phyloP scores from a whole-genome alignment of 257 asterid species.

The Cordia subcordata region DNA sequence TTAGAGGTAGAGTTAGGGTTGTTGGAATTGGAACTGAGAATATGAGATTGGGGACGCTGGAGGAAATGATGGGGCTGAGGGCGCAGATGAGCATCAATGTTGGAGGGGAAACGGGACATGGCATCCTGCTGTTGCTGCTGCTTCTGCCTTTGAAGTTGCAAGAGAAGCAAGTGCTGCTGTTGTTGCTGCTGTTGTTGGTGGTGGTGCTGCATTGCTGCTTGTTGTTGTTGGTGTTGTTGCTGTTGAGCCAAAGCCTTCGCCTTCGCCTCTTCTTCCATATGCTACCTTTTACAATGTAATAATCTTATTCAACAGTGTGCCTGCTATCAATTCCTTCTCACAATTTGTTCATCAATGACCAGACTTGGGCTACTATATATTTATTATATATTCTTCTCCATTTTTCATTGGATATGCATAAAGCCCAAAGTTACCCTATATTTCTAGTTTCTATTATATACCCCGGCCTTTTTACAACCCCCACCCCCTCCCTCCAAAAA shows the following conservation, averaged over 20 bases:
- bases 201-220: conserved; percentile 12
- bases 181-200: conserved; percentile 22
- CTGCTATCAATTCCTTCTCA: too few relatives aligned
- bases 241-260: conserved; percentile 18
- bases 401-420: too few relatives aligned
- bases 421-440: too few relatives aligned
- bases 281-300: too few relatives aligned
- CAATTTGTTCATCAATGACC: too few relatives aligned
- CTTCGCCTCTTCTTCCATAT: conserved; percentile 9
- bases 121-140: conserved; percentile 68
- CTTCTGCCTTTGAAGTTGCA: conserved; percentile 38
- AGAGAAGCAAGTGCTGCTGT: conserved; percentile 22
- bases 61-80: conserved; percentile 56
- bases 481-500: too few relatives aligned
- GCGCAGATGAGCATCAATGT: conserved; percentile 92
- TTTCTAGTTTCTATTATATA: too few relatives aligned
- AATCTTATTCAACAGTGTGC: too few relatives aligned
- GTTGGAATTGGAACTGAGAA: conserved; percentile 32
- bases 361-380: too few relatives aligned
- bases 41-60: conserved; percentile 37
- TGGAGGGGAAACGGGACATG: conserved; percentile 91
- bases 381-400: too few relatives aligned
- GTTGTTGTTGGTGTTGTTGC: conserved; percentile 7
- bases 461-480: too few relatives aligned
- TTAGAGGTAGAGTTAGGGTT: conserved; percentile 17